Conservation (phyloP, 2,329 filamentous ascomycete species). For the Colletotrichum sp. region DNA sequence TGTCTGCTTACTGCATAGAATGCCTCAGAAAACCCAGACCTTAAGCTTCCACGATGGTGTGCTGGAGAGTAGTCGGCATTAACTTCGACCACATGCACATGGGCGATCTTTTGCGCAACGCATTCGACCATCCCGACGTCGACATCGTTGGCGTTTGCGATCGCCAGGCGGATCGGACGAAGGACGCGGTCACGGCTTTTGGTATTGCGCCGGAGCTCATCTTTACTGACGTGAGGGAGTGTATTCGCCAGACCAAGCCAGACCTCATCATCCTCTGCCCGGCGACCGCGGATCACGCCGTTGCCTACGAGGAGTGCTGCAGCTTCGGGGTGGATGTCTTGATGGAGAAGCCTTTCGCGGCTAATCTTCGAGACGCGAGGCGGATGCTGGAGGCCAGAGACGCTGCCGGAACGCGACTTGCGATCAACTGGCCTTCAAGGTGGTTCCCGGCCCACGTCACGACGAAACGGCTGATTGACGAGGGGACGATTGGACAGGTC, state of each 20-base stretch:
- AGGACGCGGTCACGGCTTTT: not conserved
- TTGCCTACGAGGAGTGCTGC: not conserved
- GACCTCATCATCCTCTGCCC: not conserved
- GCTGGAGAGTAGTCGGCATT: not conserved
- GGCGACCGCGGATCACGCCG: not conserved
- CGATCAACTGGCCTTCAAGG: not conserved
- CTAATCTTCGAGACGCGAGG: not conserved
- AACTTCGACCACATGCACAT: not conserved
- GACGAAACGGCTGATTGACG: not conserved
- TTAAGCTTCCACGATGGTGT: not conserved
- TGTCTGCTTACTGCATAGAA: fast-evolving
- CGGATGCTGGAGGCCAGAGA: not conserved
- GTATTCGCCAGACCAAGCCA: not conserved
- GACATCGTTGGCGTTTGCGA: not conserved
- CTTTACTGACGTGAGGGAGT: not conserved
- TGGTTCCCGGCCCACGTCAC: not conserved
- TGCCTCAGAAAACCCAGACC: fast-evolving
- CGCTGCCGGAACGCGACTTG: not conserved
- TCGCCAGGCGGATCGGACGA: not conserved
- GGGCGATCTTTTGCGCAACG: not conserved
- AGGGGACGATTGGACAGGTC: not conserved
- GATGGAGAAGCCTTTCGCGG: not conserved
- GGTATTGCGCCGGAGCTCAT: not conserved
- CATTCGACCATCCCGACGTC: not conserved
- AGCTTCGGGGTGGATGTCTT: not conserved